Evolutionary conservation across 2,329 filamentous ascomycete genomes (phyloP), one percentile per base, ranked within the genome.

Genomic region (Plectosphaerella sp.): DNA sequence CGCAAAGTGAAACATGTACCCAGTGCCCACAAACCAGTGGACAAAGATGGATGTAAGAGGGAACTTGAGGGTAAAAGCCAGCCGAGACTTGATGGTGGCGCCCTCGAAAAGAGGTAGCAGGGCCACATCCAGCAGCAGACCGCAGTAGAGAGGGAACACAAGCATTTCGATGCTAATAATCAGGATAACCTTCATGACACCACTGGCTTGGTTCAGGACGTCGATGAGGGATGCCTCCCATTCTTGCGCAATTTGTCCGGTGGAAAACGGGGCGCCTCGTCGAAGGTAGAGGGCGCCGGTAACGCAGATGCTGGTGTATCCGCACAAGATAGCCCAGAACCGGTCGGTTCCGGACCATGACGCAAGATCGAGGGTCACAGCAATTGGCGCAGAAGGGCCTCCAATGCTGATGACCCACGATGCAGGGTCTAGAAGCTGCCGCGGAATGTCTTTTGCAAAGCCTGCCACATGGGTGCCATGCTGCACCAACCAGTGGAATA

Each of bases 81-180:
- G 73, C 20, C 94, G 84, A 8, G 89, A 91, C 57, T 80, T 79
- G 49, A 97, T 70, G 1, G 88, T 92, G 1, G 91, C 87, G 56
- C 86, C 78, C 57, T 91, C 87, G 65, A 99, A 99, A 0, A 99
- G 78, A 0, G 94, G 94, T 15, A 99, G 77, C 48, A 97, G 77
- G 5, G 94, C 94, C 45, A 90, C 71, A 65, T 99, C 94, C 35
- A 99, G 83, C 2, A 99, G 80, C 36, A 96, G 77, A 5, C 94
- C 94, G 63, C 94, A 99, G 67, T 99, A 99, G 2, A 99, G 77
- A 1, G 94, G 94, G 64, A 99, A 99, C 7, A 92, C 85, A 36
- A 99, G 85, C 94, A 99, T 99, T 72, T 99, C 94, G 61, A 99
- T 99, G 58, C 92, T 94, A 59, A 99, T 99, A 62, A 99, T 97